Base-by-base conservation (phyloP, 31 red algal species). In the Odonthalia washingtoniensis region DNA sequence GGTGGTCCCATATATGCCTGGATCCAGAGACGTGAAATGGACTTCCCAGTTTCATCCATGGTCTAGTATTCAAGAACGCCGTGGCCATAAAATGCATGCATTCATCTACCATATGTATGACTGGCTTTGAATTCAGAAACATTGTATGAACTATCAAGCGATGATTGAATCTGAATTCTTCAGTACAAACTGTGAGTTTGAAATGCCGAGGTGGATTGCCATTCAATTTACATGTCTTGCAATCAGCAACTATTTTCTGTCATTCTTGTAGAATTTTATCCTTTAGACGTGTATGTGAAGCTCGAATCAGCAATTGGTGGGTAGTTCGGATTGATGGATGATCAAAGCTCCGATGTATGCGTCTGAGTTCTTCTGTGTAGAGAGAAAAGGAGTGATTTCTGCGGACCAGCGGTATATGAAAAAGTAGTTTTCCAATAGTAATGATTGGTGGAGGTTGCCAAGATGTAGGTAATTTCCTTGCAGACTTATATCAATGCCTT, bases 81-180 rank as follows among this genome's bases (percentile, higher is more conserved):
- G n/a, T n/a, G n/a, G n/a, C n/a, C n/a, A n/a, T n/a, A n/a, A n/a
- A n/a, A n/a, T n/a, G n/a, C n/a, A n/a, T n/a, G n/a, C n/a, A n/a
- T n/a, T n/a, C n/a, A n/a, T n/a, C n/a, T n/a, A n/a, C n/a, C n/a
- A n/a, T n/a, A n/a, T n/a, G n/a, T n/a, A n/a, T n/a, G n/a, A n/a
- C n/a, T n/a, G n/a, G n/a, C n/a, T n/a, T n/a, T n/a, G 4, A n/a
- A 27, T 61, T 28, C 3, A 80, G 37, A 5, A 61, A 60, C 76
- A 80, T 80, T 3, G 37, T 30, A 32, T 80, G 12, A 14, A 80
- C 28, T 26, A 14, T 49, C 3, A 80, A 42, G 26, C 37, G 14
- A 9, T 80, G 76, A 32, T 80, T 80, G 76, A 80, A 80, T 3
- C 30, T 24, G 9, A 80, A 5, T 26, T 80, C 76, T 3, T 80